Conservation (phyloP, 2,329 filamentous ascomycete genomes). For the Herpotrichia juniperi region DNA sequence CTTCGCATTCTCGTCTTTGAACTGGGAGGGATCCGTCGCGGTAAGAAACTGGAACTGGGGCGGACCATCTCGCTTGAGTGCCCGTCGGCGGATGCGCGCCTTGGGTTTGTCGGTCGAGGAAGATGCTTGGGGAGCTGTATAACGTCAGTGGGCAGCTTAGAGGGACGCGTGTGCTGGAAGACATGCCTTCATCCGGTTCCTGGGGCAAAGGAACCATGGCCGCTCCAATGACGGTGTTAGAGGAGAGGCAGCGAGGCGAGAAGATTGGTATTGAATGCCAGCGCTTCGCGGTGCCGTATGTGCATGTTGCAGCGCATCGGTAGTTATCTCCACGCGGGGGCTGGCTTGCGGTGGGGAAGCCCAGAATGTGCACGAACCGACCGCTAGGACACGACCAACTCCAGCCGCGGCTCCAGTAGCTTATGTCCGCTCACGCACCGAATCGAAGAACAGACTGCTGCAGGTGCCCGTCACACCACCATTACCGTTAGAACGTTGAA, state of each 20-base stretch:
- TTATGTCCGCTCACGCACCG: no score
- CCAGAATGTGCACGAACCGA: no score
- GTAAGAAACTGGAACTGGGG: constrained; percentile 39
- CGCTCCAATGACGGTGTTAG: neutral
- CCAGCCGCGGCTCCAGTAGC: no score
- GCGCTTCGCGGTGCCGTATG: neutral
- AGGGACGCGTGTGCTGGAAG: neutral
- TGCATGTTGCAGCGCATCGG: neutral
- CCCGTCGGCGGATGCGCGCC: constrained; percentile 16
- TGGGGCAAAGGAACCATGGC: neutral
- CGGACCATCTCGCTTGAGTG: constrained; percentile 30
- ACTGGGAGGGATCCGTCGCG: constrained; percentile 38
- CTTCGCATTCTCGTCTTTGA: constrained; percentile 32
- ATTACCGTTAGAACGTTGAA: no score
- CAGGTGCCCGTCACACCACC: no score
- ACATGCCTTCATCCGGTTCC: neutral
- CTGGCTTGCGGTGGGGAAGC: no score
- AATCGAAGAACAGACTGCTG: no score
- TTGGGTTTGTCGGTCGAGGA: constrained; percentile 1
- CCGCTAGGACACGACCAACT: no score
- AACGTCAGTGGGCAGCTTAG: neutral
- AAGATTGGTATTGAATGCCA: neutral
- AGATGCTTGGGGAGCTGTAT: neutral
- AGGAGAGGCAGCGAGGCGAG: neutral
- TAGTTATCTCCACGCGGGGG: no score